These are phyloP conservation scores for Puccinia triticina DNA, from an alignment of 1,284 basidiomycete genomes.

Conservation along the genomic window DNA sequence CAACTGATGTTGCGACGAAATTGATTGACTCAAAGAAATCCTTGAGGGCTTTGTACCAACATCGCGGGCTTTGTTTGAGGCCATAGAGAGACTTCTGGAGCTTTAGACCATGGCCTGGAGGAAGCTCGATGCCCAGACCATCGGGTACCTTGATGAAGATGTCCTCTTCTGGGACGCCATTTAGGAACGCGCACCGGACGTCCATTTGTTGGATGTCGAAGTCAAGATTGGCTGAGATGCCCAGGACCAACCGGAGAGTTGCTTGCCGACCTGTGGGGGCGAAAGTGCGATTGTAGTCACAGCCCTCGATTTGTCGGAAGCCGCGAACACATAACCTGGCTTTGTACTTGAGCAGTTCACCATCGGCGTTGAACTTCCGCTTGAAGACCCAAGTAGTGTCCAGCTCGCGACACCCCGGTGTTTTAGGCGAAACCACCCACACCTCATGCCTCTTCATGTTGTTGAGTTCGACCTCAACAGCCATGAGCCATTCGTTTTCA, in stretches of 20 bases:
- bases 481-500: background rate
- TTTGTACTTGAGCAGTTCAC: constrained; percentile 5
- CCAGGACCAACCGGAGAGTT: background rate
- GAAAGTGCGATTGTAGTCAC: background rate
- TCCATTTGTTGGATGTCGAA: constrained; percentile 36
- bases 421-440: background rate
- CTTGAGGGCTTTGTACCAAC: constrained; percentile 20
- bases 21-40: background rate
- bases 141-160: constrained; percentile 6
- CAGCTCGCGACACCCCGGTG: background rate
- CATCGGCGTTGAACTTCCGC: background rate
- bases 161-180: constrained; percentile 6
- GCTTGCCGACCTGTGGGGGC: background rate
- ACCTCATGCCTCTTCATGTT: constrained; percentile 4
- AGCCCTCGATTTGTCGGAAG: constrained; percentile 1
- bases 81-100: constrained; percentile 26
- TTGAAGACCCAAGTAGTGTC: constrained; percentile 30
- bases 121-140: background rate
- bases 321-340: background rate
- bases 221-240: background rate
- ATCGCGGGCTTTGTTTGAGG: constrained; percentile 6
- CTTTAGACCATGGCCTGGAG: background rate
- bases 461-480: background rate
- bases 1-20: background rate
- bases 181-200: background rate